Conservation (phyloP, 2,329 filamentous ascomycete genomes). For the Simplicillium sp. region DNA sequence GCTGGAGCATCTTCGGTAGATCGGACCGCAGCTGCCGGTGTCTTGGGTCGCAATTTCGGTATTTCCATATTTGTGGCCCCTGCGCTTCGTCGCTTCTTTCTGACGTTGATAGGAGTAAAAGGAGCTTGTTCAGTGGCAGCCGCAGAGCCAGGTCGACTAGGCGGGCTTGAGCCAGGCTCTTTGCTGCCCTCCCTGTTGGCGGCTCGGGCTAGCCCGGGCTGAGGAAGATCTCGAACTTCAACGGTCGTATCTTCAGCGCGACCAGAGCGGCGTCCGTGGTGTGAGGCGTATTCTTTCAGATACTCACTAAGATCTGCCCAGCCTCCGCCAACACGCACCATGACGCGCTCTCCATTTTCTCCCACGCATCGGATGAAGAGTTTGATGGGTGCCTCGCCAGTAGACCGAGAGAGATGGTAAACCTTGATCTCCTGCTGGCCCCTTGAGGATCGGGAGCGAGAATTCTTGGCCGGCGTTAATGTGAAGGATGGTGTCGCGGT, state of each 20-base stretch:
- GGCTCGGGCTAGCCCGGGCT: conserved; percentile 9
- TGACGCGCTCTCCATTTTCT: conserved; percentile 81
- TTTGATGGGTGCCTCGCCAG: conserved; percentile 82
- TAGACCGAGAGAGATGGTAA: conserved; percentile 81
- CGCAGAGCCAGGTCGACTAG: conserved; percentile 29
- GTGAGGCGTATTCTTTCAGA: conserved; percentile 82
- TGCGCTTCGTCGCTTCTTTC: conserved; percentile 41
- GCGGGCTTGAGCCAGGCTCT: conserved; percentile 30
- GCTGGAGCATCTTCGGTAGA: conserved; percentile 29
- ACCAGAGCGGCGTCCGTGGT: conserved; percentile 68
- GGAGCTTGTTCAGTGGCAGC: conserved; percentile 20
- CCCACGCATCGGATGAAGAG: conserved; percentile 90
- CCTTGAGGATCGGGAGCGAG: conserved; percentile 35
- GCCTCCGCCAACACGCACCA: conserved; percentile 97
- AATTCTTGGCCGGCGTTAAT: conserved; percentile 52
- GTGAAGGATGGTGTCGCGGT: conserved; percentile 60
- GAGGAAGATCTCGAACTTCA: conserved; percentile 44
- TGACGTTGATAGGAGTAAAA: conserved; percentile 41
- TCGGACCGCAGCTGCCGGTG: conserved; percentile 27
- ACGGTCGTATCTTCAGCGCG: conserved; percentile 39
- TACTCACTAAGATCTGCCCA: conserved; percentile 97
- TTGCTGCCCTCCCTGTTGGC: conserved; percentile 17
- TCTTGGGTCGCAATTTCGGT: conserved; percentile 27
- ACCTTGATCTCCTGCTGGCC: conserved; percentile 72
- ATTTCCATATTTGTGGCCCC: conserved; percentile 23